Base-by-base conservation (phyloP, 208 protist genomes). In the Trypanosoma rangeli region DNA sequence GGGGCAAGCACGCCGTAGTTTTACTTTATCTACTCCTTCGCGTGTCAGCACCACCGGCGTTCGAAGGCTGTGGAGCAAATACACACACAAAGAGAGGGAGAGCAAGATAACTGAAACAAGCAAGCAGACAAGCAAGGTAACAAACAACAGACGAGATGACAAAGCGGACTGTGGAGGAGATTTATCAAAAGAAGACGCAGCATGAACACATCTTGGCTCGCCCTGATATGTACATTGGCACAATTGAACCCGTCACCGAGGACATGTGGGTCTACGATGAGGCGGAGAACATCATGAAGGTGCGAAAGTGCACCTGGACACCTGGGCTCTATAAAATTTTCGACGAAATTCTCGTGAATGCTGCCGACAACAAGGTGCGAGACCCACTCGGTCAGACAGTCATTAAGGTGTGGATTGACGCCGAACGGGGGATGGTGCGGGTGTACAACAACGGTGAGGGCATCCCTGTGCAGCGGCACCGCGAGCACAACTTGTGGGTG, bases 261-360 rank as follows among this genome's bases (percentile, higher is more conserved):
- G 89, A 98, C 60, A 76, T 98, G 18, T 99, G 98, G 98, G 87
- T 99, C 49, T 98, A 93, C 69, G 96, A 99, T 53, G 84, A 92
- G 48, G 94, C 87, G 0, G 80, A 90, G 37, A 72, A 81, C 10
- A 79, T 96, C 26, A 98, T 99, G 93, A 97, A 95, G 63, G 64
- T 86, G 55, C 89, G 96, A 54, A 90, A 94, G 67, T 93, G 98
- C 67, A 98, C 85, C 5, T 99, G 96, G 88, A 97, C 98, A 1
- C 99, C 99, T 1, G 99, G 97, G 22, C 84, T 99, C 12, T 99
- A 98, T 78, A 99, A 99, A 90, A 99, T 99, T 42, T 99, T 99
- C 73, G 99, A 99, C 79, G 99, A 99, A 84, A 99, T 99, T 76
- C 83, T 99, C 5, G 99, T 99, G 5, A 99, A 99, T 90, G 99